Base-by-base conservation (phyloP, 108 stramenopile species). In the Nitzschia palea region DNA sequence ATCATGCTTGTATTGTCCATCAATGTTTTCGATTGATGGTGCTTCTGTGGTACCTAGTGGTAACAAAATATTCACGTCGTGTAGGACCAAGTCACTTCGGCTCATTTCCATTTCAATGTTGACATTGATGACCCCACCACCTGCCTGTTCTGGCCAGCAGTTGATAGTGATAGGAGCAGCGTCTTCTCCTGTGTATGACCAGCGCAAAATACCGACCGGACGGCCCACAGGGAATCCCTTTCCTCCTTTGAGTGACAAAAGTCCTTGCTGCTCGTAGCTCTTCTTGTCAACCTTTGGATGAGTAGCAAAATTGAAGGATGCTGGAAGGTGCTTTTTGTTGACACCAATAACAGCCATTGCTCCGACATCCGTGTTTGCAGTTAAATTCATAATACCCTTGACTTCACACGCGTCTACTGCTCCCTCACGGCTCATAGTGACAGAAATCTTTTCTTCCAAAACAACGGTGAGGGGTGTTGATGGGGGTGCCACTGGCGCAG, bases 111-210 rank as follows among this genome's bases (percentile, higher is more conserved):
- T 96, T 75, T 99, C 98, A 78, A 99, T 94, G 77, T 86, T 95
- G 65, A 99, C 96, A 80, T 83, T 95, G 81, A 98, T 95, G 47
- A 84, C 62, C 27, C 95, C 97, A 45, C 69, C 80, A 29, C 96
- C 95, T 61, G 95, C 97, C 69, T 97, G 88, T 69, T 99, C 98
- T 37, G 97, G 97, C 98, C 98, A 99, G 75, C 98, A 99, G 79
- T 97, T 99, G 86, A 99, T 88, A 30, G 93, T 91, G 40, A 99
- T 74, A 12, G 98, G 98, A 54, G 90, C 87, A 25, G 93, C 95
- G 77, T 96, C 95, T 40, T 93, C 88, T 35, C 83, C 82, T 20
- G 74, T 59, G 55, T 91, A 86, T 55, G 85, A 88, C 98, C 98
- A 99, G 58, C 95, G 89, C 55, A 99, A 70, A 47, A 99, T 85